A percentile compares a stretch with the other conserved stretches of the same genome.
Evolutionary conservation across 306 rosid species (phyloP).

Genomic region (Begonia fuchsioides): DNA sequence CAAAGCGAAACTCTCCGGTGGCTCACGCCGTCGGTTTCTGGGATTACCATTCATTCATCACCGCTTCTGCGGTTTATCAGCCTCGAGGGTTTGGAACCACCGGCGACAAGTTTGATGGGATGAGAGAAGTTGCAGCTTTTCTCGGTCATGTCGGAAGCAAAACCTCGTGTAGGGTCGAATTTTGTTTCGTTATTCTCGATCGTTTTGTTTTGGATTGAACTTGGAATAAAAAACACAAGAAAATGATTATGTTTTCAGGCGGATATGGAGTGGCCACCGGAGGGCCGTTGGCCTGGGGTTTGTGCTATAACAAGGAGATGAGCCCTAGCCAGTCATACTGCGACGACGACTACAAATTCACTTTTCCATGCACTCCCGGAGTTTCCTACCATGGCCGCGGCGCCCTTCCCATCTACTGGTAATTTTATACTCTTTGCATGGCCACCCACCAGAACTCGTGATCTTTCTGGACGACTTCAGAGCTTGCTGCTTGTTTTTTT

Average conservation of each 20-base stretch:
- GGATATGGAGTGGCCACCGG: conserved; percentile 97
- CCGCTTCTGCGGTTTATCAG: conserved; percentile 53
- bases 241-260: conserved; percentile 33
- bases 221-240: neutral
- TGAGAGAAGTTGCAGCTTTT: conserved; percentile 82
- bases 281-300: conserved; percentile 90
- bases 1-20: conserved; percentile 64
- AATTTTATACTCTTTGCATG: neutral
- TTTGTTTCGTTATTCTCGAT: neutral
- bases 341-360: conserved; percentile 63
- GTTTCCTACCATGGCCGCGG: conserved; percentile 94
- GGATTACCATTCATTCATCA: conserved; percentile 72
- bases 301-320: conserved; percentile 90
- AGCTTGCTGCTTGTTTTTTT: too few relatives aligned
- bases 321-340: conserved; percentile 83
- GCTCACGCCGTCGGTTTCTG: conserved; percentile 83
- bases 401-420: conserved; percentile 91
- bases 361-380: conserved; percentile 82
- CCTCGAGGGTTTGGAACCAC: conserved; percentile 86
- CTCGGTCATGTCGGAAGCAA: conserved; percentile 81
- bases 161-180: conserved; percentile 46
- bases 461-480: too few relatives aligned
- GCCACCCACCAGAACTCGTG: too few relatives aligned
- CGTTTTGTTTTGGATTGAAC: neutral
- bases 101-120: conserved; percentile 47